These are phyloP conservation scores for Rhytidiadelphus loreus DNA, from an alignment of 225 moss, liverwort and hornwort genomes.

Conservation along the genomic window DNA sequence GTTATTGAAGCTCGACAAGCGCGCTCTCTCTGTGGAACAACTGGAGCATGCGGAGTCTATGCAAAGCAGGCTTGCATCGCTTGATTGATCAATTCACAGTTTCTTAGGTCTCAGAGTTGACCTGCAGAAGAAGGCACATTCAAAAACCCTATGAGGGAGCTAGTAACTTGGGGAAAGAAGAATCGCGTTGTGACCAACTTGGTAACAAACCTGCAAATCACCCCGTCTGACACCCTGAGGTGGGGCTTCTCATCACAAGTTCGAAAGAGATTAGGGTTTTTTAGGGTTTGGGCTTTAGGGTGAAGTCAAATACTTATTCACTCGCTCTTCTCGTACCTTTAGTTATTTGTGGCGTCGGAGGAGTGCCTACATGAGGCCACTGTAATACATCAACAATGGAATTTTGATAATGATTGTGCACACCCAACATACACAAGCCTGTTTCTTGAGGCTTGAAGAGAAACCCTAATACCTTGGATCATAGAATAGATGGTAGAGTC, in stretches of 20 bases:
- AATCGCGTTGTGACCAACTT: no score
- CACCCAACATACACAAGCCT: no score
- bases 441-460: neutral
- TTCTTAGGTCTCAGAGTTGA: neutral
- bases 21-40: slow-evolving; percentile 24
- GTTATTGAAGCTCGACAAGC: slow-evolving; percentile 34
- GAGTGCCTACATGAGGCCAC: neutral
- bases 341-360: neutral
- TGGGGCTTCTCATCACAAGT: neutral
- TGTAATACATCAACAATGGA: neutral
- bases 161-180: neutral
- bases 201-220: neutral
- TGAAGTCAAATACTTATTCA: neutral
- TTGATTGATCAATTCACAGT: slow-evolving; percentile 21
- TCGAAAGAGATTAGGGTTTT: neutral
- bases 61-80: slow-evolving; percentile 18
- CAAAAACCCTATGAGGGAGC: neutral
- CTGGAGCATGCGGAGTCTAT: slow-evolving; percentile 29
- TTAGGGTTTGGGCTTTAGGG: neutral
- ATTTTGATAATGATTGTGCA: neutral
- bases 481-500: neutral
- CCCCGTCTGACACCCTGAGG: neutral
- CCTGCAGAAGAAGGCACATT: no score
- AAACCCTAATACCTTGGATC: neutral
- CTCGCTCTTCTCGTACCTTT: neutral